phyloP scores from a whole-genome alignment of 2,329 filamentous ascomycete species.

The Trichoderma polysporum region DNA sequence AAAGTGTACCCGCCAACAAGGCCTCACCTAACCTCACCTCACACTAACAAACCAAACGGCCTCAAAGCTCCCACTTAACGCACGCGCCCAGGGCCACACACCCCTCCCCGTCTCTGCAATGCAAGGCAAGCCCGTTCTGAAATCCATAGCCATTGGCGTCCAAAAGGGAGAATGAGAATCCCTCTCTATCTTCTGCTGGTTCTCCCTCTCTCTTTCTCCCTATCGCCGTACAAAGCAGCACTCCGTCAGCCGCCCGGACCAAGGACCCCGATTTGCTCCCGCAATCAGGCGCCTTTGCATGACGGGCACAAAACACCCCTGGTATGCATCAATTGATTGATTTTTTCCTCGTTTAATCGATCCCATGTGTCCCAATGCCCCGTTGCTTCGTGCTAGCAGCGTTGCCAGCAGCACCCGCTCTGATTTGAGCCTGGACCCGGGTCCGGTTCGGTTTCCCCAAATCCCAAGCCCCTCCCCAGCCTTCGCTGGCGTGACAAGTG shows the following conservation, averaged over 20 bases:
- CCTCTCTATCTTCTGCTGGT: not conserved
- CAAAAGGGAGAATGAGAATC: no score
- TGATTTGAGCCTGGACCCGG: not conserved
- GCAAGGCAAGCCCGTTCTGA: not conserved
- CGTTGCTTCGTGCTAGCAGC: not conserved
- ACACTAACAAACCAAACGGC: not conserved
- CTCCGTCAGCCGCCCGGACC: conserved; percentile 11
- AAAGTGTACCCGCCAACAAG: not conserved
- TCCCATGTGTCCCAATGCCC: not conserved
- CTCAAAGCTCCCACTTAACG: not conserved
- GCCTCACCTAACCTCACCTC: not conserved
- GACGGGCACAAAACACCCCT: not conserved
- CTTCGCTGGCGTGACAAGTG: conserved; percentile 23
- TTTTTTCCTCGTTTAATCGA: not conserved
- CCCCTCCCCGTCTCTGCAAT: not conserved
- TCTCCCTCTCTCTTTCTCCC: not conserved
- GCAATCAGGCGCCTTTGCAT: conserved; percentile 20
- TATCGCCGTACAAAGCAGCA: not conserved
- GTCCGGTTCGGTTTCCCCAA: not conserved
- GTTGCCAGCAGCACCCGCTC: not conserved
- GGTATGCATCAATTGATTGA: not conserved
- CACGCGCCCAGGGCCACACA: not conserved
- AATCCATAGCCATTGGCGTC: no score
- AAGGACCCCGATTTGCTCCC: conserved; percentile 20
- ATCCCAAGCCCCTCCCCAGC: not conserved